Evolutionary conservation across 345 rosid genomes (phyloP).

Genomic region (Bruguiera gymnorhiza): DNA sequence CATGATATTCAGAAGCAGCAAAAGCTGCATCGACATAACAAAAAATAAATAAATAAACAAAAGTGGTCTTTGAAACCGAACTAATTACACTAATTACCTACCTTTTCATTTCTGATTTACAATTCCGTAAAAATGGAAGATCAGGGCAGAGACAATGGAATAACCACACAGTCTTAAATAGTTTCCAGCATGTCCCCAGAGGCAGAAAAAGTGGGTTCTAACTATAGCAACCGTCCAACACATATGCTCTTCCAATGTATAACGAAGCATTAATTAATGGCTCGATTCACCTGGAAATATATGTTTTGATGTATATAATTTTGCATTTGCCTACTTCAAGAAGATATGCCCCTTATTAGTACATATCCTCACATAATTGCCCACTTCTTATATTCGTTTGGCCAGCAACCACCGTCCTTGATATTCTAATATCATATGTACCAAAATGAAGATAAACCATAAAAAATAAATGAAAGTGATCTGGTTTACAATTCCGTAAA

Average conservation of each 20-base stretch:
- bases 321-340: constrained; percentile 63
- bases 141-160: constrained; percentile 40
- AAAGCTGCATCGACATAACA: too few relatives aligned
- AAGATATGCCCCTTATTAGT: constrained; percentile 78
- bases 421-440: constrained; percentile 34
- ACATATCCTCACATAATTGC: constrained; percentile 82
- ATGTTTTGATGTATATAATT: constrained; percentile 55
- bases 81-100: too few relatives aligned
- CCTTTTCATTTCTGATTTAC: too few relatives aligned
- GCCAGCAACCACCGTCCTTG: constrained; percentile 58
- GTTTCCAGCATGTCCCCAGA: constrained; percentile 57
- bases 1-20: too few relatives aligned
- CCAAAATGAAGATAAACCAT: too few relatives aligned
- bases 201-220: constrained; percentile 46
- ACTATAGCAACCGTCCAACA: constrained; percentile 70
- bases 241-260: constrained; percentile 41
- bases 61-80: too few relatives aligned
- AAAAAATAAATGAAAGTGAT: too few relatives aligned
- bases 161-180: constrained; percentile 39
- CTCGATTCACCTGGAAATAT: constrained; percentile 78
- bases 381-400: constrained; percentile 85
- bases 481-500: too few relatives aligned
- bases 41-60: too few relatives aligned
- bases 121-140: constrained; percentile 18
- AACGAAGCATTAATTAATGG: constrained; percentile 46